Percentiles rank a stretch among this genome's conserved stretches.
phyloP scores from a whole-genome alignment of 2,329 filamentous ascomycete genomes.

The Microthyrium microscopicum region DNA sequence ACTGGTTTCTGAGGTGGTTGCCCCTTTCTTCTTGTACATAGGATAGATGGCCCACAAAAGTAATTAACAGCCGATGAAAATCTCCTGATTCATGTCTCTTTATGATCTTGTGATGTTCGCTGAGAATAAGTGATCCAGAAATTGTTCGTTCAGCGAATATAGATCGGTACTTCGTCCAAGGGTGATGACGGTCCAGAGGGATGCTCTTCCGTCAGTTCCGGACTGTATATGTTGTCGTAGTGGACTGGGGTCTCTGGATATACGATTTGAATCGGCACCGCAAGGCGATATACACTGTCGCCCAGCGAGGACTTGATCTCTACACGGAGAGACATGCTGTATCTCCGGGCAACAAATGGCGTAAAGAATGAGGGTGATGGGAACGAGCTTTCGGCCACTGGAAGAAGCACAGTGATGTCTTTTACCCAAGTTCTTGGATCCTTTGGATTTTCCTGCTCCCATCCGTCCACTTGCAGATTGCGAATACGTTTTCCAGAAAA shows the following conservation, averaged over 20 bases:
- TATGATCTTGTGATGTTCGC: no score
- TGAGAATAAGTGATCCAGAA: no score
- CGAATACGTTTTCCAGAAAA: slow-evolving; percentile 3
- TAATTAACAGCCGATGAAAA: no score
- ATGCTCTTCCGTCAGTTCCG: background rate
- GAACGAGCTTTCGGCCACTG: slow-evolving; percentile 4
- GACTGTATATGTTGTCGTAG: background rate
- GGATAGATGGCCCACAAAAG: no score
- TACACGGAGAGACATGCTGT: slow-evolving; percentile 4
- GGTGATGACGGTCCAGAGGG: no score
- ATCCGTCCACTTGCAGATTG: slow-evolving; percentile 4
- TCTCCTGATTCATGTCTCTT: no score
- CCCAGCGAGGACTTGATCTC: slow-evolving; percentile 6
- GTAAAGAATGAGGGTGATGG: slow-evolving; percentile 7
- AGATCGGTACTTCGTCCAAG: background rate
- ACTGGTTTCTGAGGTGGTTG: no score
- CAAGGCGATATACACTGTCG: slow-evolving; percentile 1
- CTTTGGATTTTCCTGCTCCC: background rate
- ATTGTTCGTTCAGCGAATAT: background rate
- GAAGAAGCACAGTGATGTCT: slow-evolving; percentile 4
- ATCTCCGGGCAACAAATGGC: slow-evolving; percentile 3
- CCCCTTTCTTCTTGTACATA: no score
- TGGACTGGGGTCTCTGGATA: slow-evolving; percentile 3
- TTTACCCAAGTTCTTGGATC: slow-evolving; percentile 1
- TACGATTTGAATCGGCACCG: slow-evolving; percentile 7